These are phyloP conservation scores for Gaeumannomyces sp. DNA, from an alignment of 2,329 filamentous ascomycete genomes.

Conservation along the genomic window DNA sequence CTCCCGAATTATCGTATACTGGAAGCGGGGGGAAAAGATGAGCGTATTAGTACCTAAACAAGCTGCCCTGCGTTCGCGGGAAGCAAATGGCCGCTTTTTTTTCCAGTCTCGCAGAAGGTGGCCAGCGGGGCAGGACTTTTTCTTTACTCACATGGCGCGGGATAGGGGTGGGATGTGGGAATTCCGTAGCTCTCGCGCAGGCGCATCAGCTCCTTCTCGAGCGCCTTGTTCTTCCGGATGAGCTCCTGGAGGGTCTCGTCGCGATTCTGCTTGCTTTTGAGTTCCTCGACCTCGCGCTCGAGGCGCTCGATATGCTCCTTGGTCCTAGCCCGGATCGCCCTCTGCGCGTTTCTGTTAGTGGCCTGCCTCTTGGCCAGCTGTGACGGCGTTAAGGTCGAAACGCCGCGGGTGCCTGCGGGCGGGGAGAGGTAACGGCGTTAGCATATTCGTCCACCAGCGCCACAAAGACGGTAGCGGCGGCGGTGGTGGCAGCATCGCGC, in stretches of 20 bases:
- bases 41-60: background rate
- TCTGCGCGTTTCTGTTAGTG: slow-evolving; percentile 86
- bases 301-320: slow-evolving; percentile 78
- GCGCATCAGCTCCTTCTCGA: slow-evolving; percentile 46
- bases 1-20: slow-evolving; percentile 16
- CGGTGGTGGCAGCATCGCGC: too few species aligned
- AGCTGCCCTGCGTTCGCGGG: too few species aligned
- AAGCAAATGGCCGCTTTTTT: slow-evolving; percentile 19
- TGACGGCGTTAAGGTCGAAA: slow-evolving; percentile 80
- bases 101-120: background rate
- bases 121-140: background rate
- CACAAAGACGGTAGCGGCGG: too few species aligned
- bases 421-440: slow-evolving; percentile 8
- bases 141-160: slow-evolving; percentile 30
- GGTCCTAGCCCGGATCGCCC: slow-evolving; percentile 79
- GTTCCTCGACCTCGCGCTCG: slow-evolving; percentile 68
- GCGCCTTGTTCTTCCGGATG: slow-evolving; percentile 43
- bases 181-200: slow-evolving; percentile 40
- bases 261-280: slow-evolving; percentile 45
- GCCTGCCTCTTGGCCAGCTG: slow-evolving; percentile 86
- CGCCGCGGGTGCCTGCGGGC: slow-evolving; percentile 58
- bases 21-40: background rate
- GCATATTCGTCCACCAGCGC: background rate
- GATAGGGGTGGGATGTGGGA: slow-evolving; percentile 33
- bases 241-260: slow-evolving; percentile 47